phyloP scores from a whole-genome alignment of 2,329 filamentous ascomycete species.

The Aureobasidium sp. region DNA sequence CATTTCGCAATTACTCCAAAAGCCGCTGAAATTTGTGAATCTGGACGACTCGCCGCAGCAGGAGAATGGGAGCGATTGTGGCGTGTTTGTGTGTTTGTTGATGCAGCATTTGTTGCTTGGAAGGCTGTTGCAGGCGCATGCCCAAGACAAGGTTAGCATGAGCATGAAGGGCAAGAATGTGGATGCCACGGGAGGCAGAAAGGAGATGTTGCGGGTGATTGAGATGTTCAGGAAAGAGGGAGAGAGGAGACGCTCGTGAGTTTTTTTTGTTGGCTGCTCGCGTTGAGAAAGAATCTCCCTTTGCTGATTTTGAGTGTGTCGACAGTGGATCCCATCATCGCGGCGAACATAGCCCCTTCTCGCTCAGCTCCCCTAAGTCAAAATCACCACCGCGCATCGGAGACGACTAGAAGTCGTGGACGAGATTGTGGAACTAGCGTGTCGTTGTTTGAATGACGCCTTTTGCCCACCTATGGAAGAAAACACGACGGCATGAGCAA shows the following conservation, averaged over 20 bases:
- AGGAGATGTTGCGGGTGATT: conserved; percentile 87
- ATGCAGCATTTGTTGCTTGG: conserved; percentile 93
- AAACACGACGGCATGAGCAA: neutral
- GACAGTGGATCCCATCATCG: conserved; percentile 3
- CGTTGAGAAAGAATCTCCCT: too few species aligned
- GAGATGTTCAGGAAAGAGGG: conserved; percentile 82
- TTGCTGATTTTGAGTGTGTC: too few species aligned
- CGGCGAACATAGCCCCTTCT: conserved; percentile 5
- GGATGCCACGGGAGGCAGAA: conserved; percentile 70
- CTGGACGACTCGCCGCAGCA: conserved; percentile 83
- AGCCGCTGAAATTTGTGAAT: conserved; percentile 67
- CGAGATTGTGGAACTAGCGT: neutral
- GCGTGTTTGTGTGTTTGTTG: conserved; percentile 88
- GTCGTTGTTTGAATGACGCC: neutral
- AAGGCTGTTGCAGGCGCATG: conserved; percentile 69
- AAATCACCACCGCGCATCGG: conserved; percentile 13
- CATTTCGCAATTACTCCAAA: conserved; percentile 60
- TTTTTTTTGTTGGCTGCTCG: conserved; percentile 24
- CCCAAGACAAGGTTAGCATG: conserved; percentile 86
- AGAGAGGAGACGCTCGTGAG: conserved; percentile 73
- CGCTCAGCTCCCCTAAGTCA: conserved; percentile 1
- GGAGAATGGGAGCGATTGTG: conserved; percentile 87
- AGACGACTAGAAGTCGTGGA: conserved; percentile 7
- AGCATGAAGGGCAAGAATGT: conserved; percentile 80
- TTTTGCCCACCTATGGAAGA: too few species aligned